Conservation (phyloP, 768 basidiomycete genomes). For the Leccinum subtestaceum region DNA sequence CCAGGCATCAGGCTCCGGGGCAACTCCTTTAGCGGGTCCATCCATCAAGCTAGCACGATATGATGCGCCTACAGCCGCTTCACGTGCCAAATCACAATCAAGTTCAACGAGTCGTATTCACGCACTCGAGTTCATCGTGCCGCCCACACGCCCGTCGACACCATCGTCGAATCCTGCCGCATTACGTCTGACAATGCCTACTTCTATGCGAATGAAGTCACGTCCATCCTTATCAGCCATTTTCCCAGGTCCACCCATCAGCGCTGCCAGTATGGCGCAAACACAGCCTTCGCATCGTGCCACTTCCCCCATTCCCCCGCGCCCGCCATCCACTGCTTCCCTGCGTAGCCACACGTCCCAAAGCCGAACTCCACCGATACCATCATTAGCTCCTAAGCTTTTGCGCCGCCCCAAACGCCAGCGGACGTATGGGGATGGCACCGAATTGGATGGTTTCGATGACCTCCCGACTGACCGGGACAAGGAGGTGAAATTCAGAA, state of each 20-base stretch:
- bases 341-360: constrained; percentile 35
- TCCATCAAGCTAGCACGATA: constrained; percentile 52
- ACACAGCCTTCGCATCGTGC: constrained; percentile 44
- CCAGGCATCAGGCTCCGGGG: constrained; percentile 55
- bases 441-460: constrained; percentile 84
- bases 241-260: constrained; percentile 51
- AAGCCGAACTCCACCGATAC: constrained; percentile 31
- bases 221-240: constrained; percentile 76
- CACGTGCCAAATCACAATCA: constrained; percentile 70
- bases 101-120: constrained; percentile 62
- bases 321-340: constrained; percentile 58
- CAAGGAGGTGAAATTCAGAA: constrained; percentile 70
- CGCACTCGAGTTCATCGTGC: constrained; percentile 59
- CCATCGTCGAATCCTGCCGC: constrained; percentile 77
- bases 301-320: constrained; percentile 56
- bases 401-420: constrained; percentile 76
- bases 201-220: constrained; percentile 69
- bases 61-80: constrained; percentile 77
- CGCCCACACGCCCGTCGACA: constrained; percentile 77
- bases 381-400: constrained; percentile 57
- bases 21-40: constrained; percentile 30
- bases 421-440: constrained; percentile 80
- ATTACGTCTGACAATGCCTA: constrained; percentile 84
- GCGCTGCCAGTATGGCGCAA: constrained; percentile 19
- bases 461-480: constrained; percentile 86